phyloP scores from a whole-genome alignment of 768 basidiomycete species.

The Tubosaeta sp. region DNA sequence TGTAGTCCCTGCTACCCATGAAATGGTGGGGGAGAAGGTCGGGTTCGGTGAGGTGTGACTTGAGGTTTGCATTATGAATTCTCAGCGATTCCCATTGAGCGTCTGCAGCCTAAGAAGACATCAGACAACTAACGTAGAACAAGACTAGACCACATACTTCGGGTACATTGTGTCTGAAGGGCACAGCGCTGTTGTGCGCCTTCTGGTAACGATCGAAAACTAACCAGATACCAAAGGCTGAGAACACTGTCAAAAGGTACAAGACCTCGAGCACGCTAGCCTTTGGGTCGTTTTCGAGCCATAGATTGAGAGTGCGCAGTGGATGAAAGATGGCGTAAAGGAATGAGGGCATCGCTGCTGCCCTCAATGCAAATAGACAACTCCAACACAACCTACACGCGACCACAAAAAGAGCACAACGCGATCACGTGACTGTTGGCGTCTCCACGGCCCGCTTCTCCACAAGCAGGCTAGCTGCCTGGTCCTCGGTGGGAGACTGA shows the following conservation, averaged over 20 bases:
- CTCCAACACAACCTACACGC: slow-evolving; percentile 1
- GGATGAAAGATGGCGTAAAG: slow-evolving; percentile 46
- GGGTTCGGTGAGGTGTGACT: slow-evolving; percentile 57
- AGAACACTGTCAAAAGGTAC: slow-evolving; percentile 65
- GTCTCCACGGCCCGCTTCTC: no score
- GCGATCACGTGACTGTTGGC: slow-evolving; percentile 17
- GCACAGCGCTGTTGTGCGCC: slow-evolving; percentile 67
- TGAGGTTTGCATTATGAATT: slow-evolving; percentile 56
- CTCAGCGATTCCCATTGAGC: slow-evolving; percentile 53
- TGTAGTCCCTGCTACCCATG: slow-evolving; percentile 54
- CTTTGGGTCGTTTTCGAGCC: slow-evolving; percentile 45
- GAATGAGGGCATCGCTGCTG: slow-evolving; percentile 28
- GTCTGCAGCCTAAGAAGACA: slow-evolving; percentile 45
- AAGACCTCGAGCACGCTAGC: slow-evolving; percentile 55
- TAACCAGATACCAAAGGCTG: slow-evolving; percentile 76
- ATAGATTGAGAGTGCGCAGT: slow-evolving; percentile 45
- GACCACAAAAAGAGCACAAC: slow-evolving; percentile 4
- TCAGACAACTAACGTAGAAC: slow-evolving; percentile 9
- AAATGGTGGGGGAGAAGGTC: slow-evolving; percentile 49
- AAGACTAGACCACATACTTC: slow-evolving; percentile 40
- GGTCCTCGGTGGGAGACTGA: no score
- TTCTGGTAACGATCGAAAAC: slow-evolving; percentile 73
- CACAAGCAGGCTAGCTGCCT: no score
- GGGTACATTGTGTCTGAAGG: slow-evolving; percentile 57
- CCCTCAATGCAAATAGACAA: slow-evolving; percentile 11